Conservation (phyloP, 2,329 filamentous ascomycete species). For the Fusarium sacchari region DNA sequence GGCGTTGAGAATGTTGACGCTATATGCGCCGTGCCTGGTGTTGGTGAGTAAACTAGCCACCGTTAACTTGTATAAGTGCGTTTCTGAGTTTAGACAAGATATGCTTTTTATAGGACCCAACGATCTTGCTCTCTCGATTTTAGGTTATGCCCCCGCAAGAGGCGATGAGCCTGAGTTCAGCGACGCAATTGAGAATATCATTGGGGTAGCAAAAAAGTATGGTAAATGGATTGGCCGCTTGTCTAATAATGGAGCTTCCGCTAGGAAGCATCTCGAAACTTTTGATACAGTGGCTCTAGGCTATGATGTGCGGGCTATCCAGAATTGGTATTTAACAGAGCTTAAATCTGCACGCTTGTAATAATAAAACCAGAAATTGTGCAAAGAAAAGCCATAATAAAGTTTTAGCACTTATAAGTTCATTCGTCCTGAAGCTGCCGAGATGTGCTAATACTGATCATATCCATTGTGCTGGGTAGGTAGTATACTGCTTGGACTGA, state of each 20-base stretch:
- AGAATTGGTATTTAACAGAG: not conserved
- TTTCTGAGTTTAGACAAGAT: not conserved
- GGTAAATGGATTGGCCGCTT: not conserved
- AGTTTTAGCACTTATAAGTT: not conserved
- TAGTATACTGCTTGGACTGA: too few relatives aligned
- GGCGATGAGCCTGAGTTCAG: not conserved
- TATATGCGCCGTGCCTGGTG: not conserved
- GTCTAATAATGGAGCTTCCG: not conserved
- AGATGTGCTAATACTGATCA: too few relatives aligned
- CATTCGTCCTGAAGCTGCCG: not conserved
- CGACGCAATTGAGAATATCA: not conserved
- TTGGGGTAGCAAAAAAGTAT: not conserved
- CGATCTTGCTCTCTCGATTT: not conserved
- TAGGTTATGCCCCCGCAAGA: not conserved
- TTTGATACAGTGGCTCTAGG: not conserved
- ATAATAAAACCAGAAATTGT: not conserved
- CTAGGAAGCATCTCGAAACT: not conserved
- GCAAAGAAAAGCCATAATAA: too few relatives aligned
- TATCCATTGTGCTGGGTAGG: too few relatives aligned
- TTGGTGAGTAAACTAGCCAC: not conserved
- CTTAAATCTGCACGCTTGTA: not conserved
- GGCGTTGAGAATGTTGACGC: not conserved
- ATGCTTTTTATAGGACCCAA: not conserved
- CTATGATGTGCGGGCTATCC: not conserved
- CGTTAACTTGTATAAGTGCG: not conserved